Evolutionary conservation across 176 grass and related monocot species (phyloP).

Genomic region (Aechmea fasciata): DNA sequence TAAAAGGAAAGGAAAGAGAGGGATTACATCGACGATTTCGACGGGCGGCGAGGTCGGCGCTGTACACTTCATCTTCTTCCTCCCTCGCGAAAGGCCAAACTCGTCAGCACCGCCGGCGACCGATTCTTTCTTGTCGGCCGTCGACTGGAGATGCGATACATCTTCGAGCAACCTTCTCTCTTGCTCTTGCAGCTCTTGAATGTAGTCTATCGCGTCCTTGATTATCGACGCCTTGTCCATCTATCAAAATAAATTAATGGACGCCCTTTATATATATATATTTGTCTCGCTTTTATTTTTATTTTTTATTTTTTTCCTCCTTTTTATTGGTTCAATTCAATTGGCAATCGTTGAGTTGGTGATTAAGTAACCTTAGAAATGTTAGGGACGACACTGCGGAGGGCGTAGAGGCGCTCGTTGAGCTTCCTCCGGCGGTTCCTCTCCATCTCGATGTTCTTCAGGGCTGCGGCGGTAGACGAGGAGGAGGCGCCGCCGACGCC

Average conservation of each 20-base stretch:
- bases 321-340: background rate
- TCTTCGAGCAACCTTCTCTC: slow-evolving; percentile 43
- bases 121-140: background rate
- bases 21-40: slow-evolving; percentile 43
- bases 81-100: background rate
- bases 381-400: slow-evolving; percentile 73
- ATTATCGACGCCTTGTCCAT: slow-evolving; percentile 97
- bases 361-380: slow-evolving; percentile 55
- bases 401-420: slow-evolving; percentile 67
- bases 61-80: slow-evolving; percentile 28
- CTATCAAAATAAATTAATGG: slow-evolving; percentile 12
- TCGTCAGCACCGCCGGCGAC: background rate
- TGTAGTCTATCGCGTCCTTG: slow-evolving; percentile 88
- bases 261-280: too few species aligned
- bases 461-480: background rate
- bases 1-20: background rate
- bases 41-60: slow-evolving; percentile 11
- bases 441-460: slow-evolving; percentile 53
- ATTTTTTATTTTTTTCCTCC: too few species aligned
- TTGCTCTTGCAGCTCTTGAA: slow-evolving; percentile 64
- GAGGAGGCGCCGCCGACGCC: slow-evolving; percentile 6
- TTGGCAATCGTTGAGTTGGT: background rate
- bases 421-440: slow-evolving; percentile 61
- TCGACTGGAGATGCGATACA: slow-evolving; percentile 26
- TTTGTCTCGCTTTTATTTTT: too few species aligned